Evolutionary conservation across 208 protist species (phyloP).

Genomic region (Strigomonas galati): DNA sequence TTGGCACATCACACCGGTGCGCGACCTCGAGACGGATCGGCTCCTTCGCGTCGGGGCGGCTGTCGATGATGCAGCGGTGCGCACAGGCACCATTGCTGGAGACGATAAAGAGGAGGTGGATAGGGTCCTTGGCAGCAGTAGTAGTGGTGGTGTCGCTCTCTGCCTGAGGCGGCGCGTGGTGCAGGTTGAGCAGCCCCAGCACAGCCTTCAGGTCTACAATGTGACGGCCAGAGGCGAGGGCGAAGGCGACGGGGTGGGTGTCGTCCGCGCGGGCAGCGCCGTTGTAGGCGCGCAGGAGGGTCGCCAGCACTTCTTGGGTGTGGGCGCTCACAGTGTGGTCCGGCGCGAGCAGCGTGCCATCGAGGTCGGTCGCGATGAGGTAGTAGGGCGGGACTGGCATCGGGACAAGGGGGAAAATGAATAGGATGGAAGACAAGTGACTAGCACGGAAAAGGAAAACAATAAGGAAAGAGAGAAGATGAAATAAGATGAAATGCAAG

Average conservation of each 20-base stretch:
- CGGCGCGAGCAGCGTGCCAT: conserved; percentile 19
- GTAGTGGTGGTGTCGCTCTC: too few relatives aligned
- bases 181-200: conserved; percentile 19
- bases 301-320: neutral
- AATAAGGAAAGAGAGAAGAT: neutral
- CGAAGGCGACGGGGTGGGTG: conserved; percentile 10
- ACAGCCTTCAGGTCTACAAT: conserved; percentile 15
- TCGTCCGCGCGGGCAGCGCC: neutral
- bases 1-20: neutral
- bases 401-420: neutral
- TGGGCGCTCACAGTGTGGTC: neutral
- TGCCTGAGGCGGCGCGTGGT: neutral
- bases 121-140: too few relatives aligned
- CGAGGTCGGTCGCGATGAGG: conserved; percentile 22
- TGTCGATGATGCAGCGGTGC: conserved; percentile 9
- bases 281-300: conserved; percentile 5
- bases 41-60: neutral
- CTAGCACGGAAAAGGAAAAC: neutral
- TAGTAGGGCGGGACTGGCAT: conserved; percentile 1
- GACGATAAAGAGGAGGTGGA: conserved; percentile 18
- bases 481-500: neutral
- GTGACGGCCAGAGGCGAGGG: conserved; percentile 24
- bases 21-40: conserved; percentile 12
- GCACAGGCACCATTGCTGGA: conserved; percentile 25
- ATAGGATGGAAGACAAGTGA: neutral